phyloP scores from a whole-genome alignment of 169 alveolate genomes.

The Plasmodium billcollinsi region DNA sequence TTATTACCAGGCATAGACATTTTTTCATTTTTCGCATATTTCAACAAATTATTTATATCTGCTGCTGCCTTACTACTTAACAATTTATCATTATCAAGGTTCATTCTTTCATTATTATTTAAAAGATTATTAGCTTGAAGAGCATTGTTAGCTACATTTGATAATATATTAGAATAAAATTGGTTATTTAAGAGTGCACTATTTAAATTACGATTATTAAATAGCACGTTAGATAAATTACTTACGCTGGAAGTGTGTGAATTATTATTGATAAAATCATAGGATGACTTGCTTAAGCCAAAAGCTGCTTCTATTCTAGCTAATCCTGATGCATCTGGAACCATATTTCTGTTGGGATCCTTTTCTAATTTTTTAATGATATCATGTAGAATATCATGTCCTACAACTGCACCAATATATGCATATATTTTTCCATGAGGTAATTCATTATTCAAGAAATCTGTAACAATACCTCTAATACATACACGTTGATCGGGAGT shows the following conservation, averaged over 20 bases:
- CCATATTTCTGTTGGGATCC: conserved; percentile 87
- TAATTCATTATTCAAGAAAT: conserved; percentile 89
- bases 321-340: conserved; percentile 91
- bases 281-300: conserved; percentile 85
- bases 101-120: conserved; percentile 3
- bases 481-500: conserved; percentile 93
- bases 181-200: conserved; percentile 84
- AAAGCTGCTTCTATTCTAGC: conserved; percentile 90
- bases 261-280: conserved; percentile 57
- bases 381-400: conserved; percentile 90
- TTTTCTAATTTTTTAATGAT: conserved; percentile 88
- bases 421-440: conserved; percentile 91
- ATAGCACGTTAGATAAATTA: conserved; percentile 86
- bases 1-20: conserved; percentile 27
- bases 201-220: conserved; percentile 85
- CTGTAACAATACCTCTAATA: conserved; percentile 91
- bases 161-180: conserved; percentile 83
- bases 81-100: conserved; percentile 23
- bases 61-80: conserved; percentile 30
- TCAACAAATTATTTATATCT: conserved; percentile 30
- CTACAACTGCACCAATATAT: conserved; percentile 91
- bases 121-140: conserved; percentile 10
- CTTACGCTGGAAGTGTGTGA: conserved; percentile 83
- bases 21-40: conserved; percentile 53
- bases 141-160: conserved; percentile 85